These are phyloP conservation scores for Ceratocystis eucalypticola DNA, from an alignment of 2,329 filamentous ascomycete genomes.

Conservation along the genomic window DNA sequence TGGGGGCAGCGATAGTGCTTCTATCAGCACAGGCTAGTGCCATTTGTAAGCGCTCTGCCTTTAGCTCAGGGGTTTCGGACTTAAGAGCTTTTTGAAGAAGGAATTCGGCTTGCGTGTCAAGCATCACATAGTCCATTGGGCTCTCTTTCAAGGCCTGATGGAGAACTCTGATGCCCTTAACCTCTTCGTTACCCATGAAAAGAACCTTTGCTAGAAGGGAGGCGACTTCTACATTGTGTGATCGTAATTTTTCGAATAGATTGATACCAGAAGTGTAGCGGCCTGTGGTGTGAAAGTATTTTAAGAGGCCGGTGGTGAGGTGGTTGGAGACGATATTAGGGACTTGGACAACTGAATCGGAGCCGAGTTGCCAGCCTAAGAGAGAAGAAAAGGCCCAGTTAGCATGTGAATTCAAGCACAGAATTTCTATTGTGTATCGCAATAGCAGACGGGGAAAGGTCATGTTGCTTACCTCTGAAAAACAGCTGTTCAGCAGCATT, in stretches of 20 bases:
- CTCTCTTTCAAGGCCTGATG: constrained; percentile 80
- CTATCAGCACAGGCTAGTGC: constrained; percentile 88
- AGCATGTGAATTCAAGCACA: constrained; percentile 14
- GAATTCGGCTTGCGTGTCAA: constrained; percentile 89
- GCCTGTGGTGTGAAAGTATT: constrained; percentile 91
- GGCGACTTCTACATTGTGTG: constrained; percentile 83
- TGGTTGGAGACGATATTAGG: constrained; percentile 95
- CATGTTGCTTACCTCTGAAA: constrained; percentile 57
- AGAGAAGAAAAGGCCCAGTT: constrained; percentile 11
- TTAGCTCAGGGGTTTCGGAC: constrained; percentile 40
- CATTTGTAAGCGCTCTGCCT: constrained; percentile 60
- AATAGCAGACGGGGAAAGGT: background rate
- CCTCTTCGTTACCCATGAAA: constrained; percentile 91
- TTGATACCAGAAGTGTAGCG: constrained; percentile 93
- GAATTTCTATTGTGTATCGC: background rate
- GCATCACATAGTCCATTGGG: constrained; percentile 94
- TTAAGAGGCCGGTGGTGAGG: constrained; percentile 79
- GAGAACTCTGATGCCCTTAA: constrained; percentile 79
- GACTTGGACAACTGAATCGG: constrained; percentile 92
- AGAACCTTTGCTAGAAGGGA: constrained; percentile 83
- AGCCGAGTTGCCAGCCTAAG: constrained; percentile 82
- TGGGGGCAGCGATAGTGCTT: constrained; percentile 86
- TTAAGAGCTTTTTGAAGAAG: constrained; percentile 66
- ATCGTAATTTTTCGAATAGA: constrained; percentile 87
- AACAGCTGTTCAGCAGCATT: constrained; percentile 90